Conservation (phyloP, 441 rosid genomes). For the Iberis amara region DNA sequence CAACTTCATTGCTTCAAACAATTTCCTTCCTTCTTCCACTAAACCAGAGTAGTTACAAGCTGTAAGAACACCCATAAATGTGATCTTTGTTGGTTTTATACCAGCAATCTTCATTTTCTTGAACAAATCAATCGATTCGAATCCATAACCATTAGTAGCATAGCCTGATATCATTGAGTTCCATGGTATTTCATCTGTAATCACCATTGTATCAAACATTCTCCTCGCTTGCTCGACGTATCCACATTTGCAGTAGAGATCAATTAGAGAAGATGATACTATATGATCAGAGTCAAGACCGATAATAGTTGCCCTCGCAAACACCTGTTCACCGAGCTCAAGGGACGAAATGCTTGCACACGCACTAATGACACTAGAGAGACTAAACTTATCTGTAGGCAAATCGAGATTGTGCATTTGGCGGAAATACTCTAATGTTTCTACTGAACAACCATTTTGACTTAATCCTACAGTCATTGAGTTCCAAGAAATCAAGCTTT, state of each 20-base stretch:
- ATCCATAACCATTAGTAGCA: conserved; percentile 69
- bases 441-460: conserved; percentile 63
- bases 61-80: conserved; percentile 58
- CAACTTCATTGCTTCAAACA: conserved; percentile 55
- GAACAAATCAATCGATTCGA: conserved; percentile 54
- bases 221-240: conserved; percentile 53
- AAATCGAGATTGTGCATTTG: conserved; percentile 54
- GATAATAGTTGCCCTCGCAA: conserved; percentile 44
- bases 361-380: conserved; percentile 61
- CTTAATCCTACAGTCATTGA: conserved; percentile 65
- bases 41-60: conserved; percentile 84
- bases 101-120: conserved; percentile 56
- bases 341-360: conserved; percentile 62
- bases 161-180: conserved; percentile 78
- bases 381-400: conserved; percentile 55
- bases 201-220: conserved; percentile 50
- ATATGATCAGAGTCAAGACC: conserved; percentile 65
- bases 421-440: conserved; percentile 54
- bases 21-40: conserved; percentile 60
- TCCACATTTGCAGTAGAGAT: conserved; percentile 87
- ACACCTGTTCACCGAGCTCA: conserved; percentile 73
- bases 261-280: conserved; percentile 67
- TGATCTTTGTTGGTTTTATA: conserved; percentile 40
- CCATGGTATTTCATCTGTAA: conserved; percentile 65
- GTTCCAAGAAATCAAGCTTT: conserved; percentile 83